phyloP scores from a whole-genome alignment of 1,284 basidiomycete species.

The Leccinum pseudoinsigne region DNA sequence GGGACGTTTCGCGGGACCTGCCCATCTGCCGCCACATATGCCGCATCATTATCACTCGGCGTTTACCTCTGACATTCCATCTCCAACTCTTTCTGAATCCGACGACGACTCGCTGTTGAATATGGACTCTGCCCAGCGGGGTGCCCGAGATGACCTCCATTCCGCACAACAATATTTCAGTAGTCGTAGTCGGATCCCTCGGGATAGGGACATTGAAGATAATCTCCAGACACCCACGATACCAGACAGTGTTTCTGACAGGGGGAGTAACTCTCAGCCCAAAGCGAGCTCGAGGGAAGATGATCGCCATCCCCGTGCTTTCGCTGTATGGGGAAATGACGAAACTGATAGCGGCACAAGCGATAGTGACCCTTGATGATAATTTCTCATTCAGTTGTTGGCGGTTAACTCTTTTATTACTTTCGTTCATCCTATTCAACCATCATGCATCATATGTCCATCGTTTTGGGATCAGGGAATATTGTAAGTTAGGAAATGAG shows the following conservation, averaged over 20 bases:
- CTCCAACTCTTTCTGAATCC: conserved; percentile 40
- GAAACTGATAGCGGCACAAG: conserved; percentile 85
- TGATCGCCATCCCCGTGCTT: conserved; percentile 56
- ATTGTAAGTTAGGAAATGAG: background rate
- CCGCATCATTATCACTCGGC: conserved; percentile 16
- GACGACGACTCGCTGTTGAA: conserved; percentile 33
- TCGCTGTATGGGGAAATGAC: conserved; percentile 83
- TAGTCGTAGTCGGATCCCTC: conserved; percentile 54
- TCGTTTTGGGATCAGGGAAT: conserved; percentile 1
- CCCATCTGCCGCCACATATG: conserved; percentile 52
- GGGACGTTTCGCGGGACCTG: conserved; percentile 69
- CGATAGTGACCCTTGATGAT: conserved; percentile 52
- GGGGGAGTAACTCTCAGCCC: conserved; percentile 38
- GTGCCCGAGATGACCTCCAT: conserved; percentile 54
- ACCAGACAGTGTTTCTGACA: conserved; percentile 37
- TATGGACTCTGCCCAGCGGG: conserved; percentile 39
- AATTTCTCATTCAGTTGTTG: background rate
- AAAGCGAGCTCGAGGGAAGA: conserved; percentile 37
- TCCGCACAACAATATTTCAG: conserved; percentile 44
- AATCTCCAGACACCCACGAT: conserved; percentile 61
- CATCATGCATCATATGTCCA: background rate
- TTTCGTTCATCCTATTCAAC: conserved; percentile 4
- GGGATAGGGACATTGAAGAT: conserved; percentile 53
- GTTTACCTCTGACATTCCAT: conserved; percentile 37
- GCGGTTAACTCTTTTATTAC: background rate